Conservation (phyloP, 2,329 filamentous ascomycete genomes). For the Helotiales sp. region DNA sequence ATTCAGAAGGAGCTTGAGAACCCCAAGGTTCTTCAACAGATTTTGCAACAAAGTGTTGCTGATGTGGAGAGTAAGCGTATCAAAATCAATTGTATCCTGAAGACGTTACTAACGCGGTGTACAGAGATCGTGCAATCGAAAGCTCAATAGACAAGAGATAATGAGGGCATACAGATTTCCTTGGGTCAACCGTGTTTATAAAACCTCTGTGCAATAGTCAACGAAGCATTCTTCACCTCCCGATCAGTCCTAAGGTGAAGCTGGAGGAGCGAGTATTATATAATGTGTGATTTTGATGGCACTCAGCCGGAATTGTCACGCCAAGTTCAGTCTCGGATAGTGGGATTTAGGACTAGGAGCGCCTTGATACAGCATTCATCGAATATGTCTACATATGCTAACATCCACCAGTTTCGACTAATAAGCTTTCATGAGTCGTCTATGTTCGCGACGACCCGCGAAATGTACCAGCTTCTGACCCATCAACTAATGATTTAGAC, state of each 20-base stretch:
- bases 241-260: background rate
- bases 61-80: conserved; percentile 88
- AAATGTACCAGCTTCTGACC: background rate
- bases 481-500: background rate
- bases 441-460: background rate
- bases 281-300: too few relatives aligned
- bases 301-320: too few relatives aligned
- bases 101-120: conserved; percentile 36
- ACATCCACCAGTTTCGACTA: too few relatives aligned
- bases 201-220: conserved; percentile 61
- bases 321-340: too few relatives aligned
- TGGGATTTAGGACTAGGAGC: background rate
- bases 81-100: background rate
- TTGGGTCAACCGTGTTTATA: conserved; percentile 57
- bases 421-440: too few relatives aligned
- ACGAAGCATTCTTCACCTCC: conserved; percentile 21
- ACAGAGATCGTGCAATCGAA: conserved; percentile 64
- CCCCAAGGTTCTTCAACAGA: conserved; percentile 96
- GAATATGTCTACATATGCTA: too few relatives aligned
- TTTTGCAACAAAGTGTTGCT: conserved; percentile 91
- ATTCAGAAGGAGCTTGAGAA: conserved; percentile 98
- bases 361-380: too few relatives aligned
- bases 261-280: too few relatives aligned
- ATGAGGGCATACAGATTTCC: conserved; percentile 42
- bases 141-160: conserved; percentile 55